Conservation (phyloP, 306 rosid species). For the Pterocarpus macrocarpus region DNA sequence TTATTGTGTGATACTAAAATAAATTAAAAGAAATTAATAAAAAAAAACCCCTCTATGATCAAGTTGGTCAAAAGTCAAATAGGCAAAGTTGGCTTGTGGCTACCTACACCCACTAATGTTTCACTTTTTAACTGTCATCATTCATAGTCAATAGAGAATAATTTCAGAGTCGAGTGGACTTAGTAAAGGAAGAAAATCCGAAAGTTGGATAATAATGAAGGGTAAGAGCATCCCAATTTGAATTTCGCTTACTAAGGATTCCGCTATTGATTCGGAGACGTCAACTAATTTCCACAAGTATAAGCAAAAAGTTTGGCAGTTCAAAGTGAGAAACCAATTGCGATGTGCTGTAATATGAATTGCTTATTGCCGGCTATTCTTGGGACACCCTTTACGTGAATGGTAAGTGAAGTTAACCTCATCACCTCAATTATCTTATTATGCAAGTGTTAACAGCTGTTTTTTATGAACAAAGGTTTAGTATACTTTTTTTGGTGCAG, state of each 20-base stretch:
- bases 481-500: conserved; percentile 18
- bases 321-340: conserved; percentile 44
- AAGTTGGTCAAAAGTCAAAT: conserved; percentile 54
- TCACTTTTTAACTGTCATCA: conserved; percentile 49
- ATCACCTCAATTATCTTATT: conserved; percentile 47
- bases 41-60: not conserved
- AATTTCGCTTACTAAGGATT: conserved; percentile 17
- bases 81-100: conserved; percentile 40
- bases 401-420: conserved; percentile 74
- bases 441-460: conserved; percentile 59
- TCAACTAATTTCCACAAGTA: conserved; percentile 41
- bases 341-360: conserved; percentile 49
- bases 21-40: not conserved
- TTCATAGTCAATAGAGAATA: conserved; percentile 46
- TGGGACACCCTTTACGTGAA: conserved; percentile 70
- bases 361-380: conserved; percentile 61
- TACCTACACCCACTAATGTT: conserved; percentile 60
- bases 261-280: conserved; percentile 42
- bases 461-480: not conserved
- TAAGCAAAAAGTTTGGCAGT: conserved; percentile 46
- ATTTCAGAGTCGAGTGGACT: conserved; percentile 32
- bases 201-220: conserved; percentile 49
- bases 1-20: not conserved
- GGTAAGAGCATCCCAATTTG: conserved; percentile 45
- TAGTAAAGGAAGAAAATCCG: conserved; percentile 9